Percentiles rank a stretch among this genome's conserved stretches.
Evolutionary conservation across 257 asterid species (phyloP).

Genomic region (Solanum arcanum): DNA sequence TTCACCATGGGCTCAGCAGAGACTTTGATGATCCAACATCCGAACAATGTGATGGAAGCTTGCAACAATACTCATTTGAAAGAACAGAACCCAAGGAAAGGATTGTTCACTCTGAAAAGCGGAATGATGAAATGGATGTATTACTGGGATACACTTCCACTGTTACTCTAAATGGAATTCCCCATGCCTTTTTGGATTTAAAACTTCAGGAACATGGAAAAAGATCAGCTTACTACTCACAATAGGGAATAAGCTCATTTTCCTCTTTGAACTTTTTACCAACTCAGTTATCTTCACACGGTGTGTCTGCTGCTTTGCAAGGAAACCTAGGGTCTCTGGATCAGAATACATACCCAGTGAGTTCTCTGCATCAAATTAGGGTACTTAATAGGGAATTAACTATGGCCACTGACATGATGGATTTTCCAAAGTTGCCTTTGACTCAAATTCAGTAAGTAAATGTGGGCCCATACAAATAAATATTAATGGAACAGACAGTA

Average conservation of each 20-base stretch:
- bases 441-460: slow-evolving; percentile 13
- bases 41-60: slow-evolving; percentile 14
- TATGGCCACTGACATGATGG: slow-evolving; percentile 17
- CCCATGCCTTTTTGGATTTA: slow-evolving; percentile 63
- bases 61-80: slow-evolving; percentile 17
- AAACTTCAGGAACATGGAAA: slow-evolving; percentile 55
- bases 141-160: slow-evolving; percentile 16
- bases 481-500: not conserved
- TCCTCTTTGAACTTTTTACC: slow-evolving; percentile 36
- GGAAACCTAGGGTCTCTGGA: slow-evolving; percentile 33
- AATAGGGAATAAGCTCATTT: slow-evolving; percentile 35
- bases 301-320: slow-evolving; percentile 19
- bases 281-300: slow-evolving; percentile 23
- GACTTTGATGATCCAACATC: slow-evolving; percentile 14
- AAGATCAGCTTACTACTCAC: slow-evolving; percentile 33
- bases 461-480: slow-evolving; percentile 3
- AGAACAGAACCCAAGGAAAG: slow-evolving; percentile 15
- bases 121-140: slow-evolving; percentile 18
- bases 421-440: slow-evolving; percentile 13
- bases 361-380: slow-evolving; percentile 26
- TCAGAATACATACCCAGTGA: slow-evolving; percentile 17
- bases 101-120: slow-evolving; percentile 13
- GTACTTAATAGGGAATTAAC: slow-evolving; percentile 18
- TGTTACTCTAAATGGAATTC: slow-evolving; percentile 30
- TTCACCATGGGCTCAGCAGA: not conserved